These are phyloP conservation scores for Peltaster fructicola DNA, from an alignment of 2,329 filamentous ascomycete species.

Conservation along the genomic window DNA sequence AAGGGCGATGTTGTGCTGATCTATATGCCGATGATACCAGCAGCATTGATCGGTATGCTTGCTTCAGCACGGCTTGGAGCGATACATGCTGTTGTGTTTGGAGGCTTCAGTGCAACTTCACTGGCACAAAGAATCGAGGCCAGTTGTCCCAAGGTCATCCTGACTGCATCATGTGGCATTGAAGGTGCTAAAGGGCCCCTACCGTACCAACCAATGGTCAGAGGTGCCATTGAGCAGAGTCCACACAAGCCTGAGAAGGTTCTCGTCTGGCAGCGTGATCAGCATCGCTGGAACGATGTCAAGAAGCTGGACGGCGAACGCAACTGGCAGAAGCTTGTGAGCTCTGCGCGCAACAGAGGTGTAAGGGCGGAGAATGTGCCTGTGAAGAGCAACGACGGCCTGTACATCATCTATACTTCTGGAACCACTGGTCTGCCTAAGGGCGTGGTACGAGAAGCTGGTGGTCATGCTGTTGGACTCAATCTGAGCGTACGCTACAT, in stretches of 20 bases:
- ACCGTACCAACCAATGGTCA: slow-evolving; percentile 59
- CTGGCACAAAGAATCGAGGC: slow-evolving; percentile 80
- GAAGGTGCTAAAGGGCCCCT: slow-evolving; percentile 68
- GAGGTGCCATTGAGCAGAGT: slow-evolving; percentile 51
- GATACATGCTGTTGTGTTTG: slow-evolving; percentile 83
- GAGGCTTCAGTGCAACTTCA: slow-evolving; percentile 67
- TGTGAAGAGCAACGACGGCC: slow-evolving; percentile 55
- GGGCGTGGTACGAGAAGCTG: slow-evolving; percentile 65
- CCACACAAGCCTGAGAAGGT: slow-evolving; percentile 53
- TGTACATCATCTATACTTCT: slow-evolving; percentile 87
- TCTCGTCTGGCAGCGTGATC: slow-evolving; percentile 69
- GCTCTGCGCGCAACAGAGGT: slow-evolving; percentile 49
- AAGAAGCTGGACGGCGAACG: slow-evolving; percentile 49
- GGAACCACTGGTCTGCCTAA: slow-evolving; percentile 71
- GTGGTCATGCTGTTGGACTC: slow-evolving; percentile 72
- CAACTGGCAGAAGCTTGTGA: slow-evolving; percentile 62
- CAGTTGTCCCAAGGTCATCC: slow-evolving; percentile 53
- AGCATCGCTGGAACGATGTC: slow-evolving; percentile 57
- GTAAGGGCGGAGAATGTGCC: slow-evolving; percentile 59
- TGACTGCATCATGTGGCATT: slow-evolving; percentile 85
- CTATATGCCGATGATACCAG: slow-evolving; percentile 96
- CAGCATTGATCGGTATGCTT: slow-evolving; percentile 70
- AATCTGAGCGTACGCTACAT: slow-evolving; percentile 67
- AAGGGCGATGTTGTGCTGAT: slow-evolving; percentile 78
- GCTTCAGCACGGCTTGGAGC: slow-evolving; percentile 68